phyloP scores from a whole-genome alignment of 106 monocot genomes.

The Dactylorhiza incarnata region DNA sequence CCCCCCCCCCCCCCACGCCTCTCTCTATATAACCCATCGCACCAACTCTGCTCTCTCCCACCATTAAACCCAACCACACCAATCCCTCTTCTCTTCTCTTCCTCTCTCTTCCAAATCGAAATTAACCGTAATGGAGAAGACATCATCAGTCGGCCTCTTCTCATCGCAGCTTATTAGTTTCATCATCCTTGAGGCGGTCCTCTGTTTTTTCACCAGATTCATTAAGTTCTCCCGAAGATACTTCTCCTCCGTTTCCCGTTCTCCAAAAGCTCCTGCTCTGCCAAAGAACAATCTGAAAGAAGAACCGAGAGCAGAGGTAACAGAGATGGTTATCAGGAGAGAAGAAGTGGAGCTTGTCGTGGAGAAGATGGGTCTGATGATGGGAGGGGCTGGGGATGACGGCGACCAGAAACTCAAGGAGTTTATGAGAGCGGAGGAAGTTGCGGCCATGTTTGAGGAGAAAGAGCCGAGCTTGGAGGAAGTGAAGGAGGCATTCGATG shows the following conservation, averaged over 20 bases:
- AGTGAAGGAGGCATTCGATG: slow-evolving; percentile 48
- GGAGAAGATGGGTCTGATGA: slow-evolving; percentile 28
- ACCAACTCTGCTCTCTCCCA: background rate
- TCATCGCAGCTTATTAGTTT: background rate
- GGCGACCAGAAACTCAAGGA: slow-evolving; percentile 10
- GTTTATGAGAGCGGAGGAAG: slow-evolving; percentile 24
- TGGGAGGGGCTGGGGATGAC: background rate
- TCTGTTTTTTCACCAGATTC: slow-evolving; percentile 16
- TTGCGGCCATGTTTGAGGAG: slow-evolving; percentile 48
- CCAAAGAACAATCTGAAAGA: background rate
- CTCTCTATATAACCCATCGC: background rate
- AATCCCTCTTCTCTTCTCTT: background rate
- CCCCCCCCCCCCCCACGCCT: background rate
- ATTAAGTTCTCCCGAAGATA: slow-evolving; percentile 14
- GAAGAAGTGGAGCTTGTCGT: slow-evolving; percentile 41
- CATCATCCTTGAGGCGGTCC: slow-evolving; percentile 10
- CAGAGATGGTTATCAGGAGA: slow-evolving; percentile 9
- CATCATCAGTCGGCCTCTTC: background rate
- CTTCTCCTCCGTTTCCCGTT: background rate
- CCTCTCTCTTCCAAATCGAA: background rate
- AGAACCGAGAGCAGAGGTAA: slow-evolving; percentile 3
- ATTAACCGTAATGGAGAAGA: slow-evolving; percentile 8
- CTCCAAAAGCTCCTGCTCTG: background rate
- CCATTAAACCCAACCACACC: background rate
- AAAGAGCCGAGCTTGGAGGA: slow-evolving; percentile 70